These are phyloP conservation scores for Allomyces arbusculus DNA, from an alignment of 192 early-diverging fungal species.

Conservation along the genomic window DNA sequence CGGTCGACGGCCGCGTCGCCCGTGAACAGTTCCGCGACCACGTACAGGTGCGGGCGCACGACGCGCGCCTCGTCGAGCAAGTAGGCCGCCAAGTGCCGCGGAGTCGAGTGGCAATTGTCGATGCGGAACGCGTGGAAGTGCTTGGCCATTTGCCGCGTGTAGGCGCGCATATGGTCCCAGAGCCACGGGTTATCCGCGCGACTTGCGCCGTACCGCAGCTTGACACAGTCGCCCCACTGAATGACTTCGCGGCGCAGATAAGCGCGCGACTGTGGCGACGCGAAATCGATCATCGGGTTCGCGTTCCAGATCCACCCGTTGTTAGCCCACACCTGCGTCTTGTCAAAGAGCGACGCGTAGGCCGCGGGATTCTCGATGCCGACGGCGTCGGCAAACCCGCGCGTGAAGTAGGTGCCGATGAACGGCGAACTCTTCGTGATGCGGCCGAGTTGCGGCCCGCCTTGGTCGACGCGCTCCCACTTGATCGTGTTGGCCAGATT, in stretches of 20 bases:
- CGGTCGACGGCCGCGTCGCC: conserved; percentile 87
- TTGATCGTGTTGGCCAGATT: conserved; percentile 60
- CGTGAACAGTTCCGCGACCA: conserved; percentile 96
- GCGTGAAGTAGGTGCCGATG: conserved; percentile 90
- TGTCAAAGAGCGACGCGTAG: background rate
- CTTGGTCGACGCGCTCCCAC: conserved; percentile 63
- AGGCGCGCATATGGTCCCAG: conserved; percentile 79
- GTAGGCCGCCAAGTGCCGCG: conserved; percentile 80
- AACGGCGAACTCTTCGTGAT: conserved; percentile 61
- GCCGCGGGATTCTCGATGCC: no score
- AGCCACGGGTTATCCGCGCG: conserved; percentile 84
- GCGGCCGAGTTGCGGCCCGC: conserved; percentile 67
- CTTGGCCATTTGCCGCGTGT: conserved; percentile 70
- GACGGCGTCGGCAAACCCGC: conserved; percentile 13
- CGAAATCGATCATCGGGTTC: conserved; percentile 83
- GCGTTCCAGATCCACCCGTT: conserved; percentile 96
- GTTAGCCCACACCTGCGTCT: conserved; percentile 32
- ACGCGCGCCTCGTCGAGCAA: conserved; percentile 70
- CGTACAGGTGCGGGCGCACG: conserved; percentile 78
- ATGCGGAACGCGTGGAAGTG: conserved; percentile 93
- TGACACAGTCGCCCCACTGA: conserved; percentile 98
- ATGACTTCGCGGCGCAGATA: conserved; percentile 92
- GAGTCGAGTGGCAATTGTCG: conserved; percentile 98
- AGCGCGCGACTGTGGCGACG: conserved; percentile 58
- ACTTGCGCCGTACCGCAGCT: conserved; percentile 72